Evolutionary conservation across 164 flowering plant species (phyloP).

Genomic region (Chimonanthus salicifolius): DNA sequence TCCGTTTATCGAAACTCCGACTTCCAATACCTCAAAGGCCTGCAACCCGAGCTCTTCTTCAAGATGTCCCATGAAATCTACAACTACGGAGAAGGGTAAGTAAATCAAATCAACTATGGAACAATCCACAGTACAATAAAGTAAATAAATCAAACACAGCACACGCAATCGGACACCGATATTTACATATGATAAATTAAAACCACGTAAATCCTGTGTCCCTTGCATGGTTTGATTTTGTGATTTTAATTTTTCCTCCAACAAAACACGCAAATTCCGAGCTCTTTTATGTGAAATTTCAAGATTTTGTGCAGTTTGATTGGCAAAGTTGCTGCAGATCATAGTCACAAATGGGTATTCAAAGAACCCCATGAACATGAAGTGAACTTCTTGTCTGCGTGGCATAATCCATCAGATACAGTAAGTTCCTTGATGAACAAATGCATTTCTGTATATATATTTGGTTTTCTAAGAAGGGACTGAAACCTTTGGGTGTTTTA

Average conservation of each 20-base stretch:
- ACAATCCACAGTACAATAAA: background rate
- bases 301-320: conserved; percentile 49
- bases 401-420: conserved; percentile 86
- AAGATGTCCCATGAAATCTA: conserved; percentile 99
- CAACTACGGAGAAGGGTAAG: conserved; percentile 95
- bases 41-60: conserved; percentile 94
- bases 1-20: conserved; percentile 42
- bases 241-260: too few relatives aligned
- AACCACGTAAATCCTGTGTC: too few relatives aligned
- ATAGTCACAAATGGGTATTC: conserved; percentile 84
- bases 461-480: background rate
- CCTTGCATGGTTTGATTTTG: too few relatives aligned
- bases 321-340: conserved; percentile 97
- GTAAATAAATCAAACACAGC: too few relatives aligned
- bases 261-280: background rate
- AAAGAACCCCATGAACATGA: conserved; percentile 85
- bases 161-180: too few relatives aligned
- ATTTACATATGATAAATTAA: too few relatives aligned
- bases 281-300: background rate
- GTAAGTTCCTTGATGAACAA: conserved; percentile 34
- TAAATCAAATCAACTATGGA: background rate
- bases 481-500: background rate
- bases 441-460: background rate
- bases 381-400: conserved; percentile 79
- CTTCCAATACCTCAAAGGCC: conserved; percentile 62